Evolutionary conservation across 1,139 yeast species (phyloP).

Genomic region (Nakaseomyces glabratus): DNA sequence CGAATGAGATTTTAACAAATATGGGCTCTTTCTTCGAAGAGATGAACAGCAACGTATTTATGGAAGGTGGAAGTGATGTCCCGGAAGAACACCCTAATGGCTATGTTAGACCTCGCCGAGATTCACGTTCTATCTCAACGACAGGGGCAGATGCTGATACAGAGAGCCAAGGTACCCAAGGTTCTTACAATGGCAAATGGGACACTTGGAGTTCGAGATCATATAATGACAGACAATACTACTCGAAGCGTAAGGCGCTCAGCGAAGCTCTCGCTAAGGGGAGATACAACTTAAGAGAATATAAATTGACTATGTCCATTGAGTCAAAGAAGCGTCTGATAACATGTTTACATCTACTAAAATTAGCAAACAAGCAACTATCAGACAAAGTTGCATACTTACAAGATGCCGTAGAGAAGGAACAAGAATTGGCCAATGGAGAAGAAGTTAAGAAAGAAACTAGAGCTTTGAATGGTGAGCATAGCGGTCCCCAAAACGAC

Average conservation of each 20-base stretch:
- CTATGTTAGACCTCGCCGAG: too few species aligned
- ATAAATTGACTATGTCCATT: constrained; percentile 38
- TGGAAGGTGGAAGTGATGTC: not conserved
- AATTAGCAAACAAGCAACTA: constrained; percentile 67
- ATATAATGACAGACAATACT: constrained; percentile 1
- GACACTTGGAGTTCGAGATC: constrained; percentile 1
- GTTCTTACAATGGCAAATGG: not conserved
- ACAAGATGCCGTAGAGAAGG: constrained; percentile 42
- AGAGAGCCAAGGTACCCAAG: not conserved
- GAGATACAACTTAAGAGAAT: constrained; percentile 28
- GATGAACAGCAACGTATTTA: constrained; percentile 3
- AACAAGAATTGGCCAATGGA: constrained; percentile 27
- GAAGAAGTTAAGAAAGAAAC: constrained; percentile 4
- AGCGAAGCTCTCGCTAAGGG: constrained; percentile 25
- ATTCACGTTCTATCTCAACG: constrained; percentile 19
- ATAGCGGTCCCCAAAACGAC: constrained; percentile 25
- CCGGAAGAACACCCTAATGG: not conserved
- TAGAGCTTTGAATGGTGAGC: constrained; percentile 9
- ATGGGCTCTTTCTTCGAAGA: constrained; percentile 5
- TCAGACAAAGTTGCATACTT: constrained; percentile 53
- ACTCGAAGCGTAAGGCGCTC: constrained; percentile 24
- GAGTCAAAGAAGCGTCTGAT: constrained; percentile 66
- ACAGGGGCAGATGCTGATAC: constrained; percentile 15
- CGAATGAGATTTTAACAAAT: constrained; percentile 8
- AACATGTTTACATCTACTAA: constrained; percentile 62